Percentiles rank a stretch among this genome's conserved stretches.
phyloP scores from a whole-genome alignment of 768 basidiomycete species.

The Suillus lakei region DNA sequence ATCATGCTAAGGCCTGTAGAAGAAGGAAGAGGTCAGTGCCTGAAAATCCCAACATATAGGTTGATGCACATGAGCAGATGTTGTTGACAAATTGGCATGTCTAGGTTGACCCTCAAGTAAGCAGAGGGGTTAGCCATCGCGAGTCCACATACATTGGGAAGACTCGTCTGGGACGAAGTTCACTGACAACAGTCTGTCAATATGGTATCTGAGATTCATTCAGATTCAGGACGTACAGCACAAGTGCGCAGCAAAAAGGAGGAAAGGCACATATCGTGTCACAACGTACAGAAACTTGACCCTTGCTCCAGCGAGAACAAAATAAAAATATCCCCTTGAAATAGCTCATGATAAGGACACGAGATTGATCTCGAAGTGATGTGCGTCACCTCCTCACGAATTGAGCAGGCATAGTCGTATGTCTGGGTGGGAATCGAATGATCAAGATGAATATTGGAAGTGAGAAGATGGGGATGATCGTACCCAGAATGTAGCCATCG shows the following conservation, averaged over 20 bases:
- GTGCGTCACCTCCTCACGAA: slow-evolving; percentile 2
- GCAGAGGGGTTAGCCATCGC: background rate
- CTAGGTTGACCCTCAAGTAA: slow-evolving; percentile 2
- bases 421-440: background rate
- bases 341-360: background rate
- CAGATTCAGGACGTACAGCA: slow-evolving; percentile 6
- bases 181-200: slow-evolving; percentile 4
- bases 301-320: slow-evolving; percentile 3
- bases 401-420: slow-evolving; percentile 9
- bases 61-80: slow-evolving; percentile 5
- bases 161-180: background rate
- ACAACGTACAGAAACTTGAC: slow-evolving; percentile 9
- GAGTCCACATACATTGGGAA: background rate
- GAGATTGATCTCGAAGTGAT: background rate
- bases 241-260: slow-evolving; percentile 6
- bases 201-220: too few relatives aligned
- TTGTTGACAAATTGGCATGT: slow-evolving; percentile 9
- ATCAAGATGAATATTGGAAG: background rate
- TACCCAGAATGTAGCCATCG: slow-evolving; percentile 15
- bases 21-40: background rate
- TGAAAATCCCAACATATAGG: background rate
- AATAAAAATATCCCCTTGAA: slow-evolving; percentile 5
- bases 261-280: slow-evolving; percentile 10
- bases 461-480: background rate
- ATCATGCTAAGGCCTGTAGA: background rate